Evolutionary conservation across 306 rosid genomes (phyloP), one percentile per base, ranked within the genome.

Genomic region (Cicer bijugum): DNA sequence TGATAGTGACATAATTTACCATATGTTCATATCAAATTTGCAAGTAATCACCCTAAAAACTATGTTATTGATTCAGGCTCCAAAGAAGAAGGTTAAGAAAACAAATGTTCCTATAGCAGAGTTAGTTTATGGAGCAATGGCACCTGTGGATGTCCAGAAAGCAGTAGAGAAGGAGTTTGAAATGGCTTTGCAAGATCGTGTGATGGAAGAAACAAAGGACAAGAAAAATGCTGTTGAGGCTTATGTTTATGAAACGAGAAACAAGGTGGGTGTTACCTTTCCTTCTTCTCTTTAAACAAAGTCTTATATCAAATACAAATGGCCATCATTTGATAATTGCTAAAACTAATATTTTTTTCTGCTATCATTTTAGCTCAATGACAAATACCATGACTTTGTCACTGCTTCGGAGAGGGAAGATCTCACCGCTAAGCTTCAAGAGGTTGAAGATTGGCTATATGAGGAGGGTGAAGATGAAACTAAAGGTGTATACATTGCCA

Each of bases 131-230:
- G 99, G 99, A 80, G 90, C 93, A 43, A 58, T 91, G 90, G 50
- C 8, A 11, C 63, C 82, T 55, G 77, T 37, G 12, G 97, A 91
- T 78, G 75, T 94, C 74, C 93, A 94, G 61, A 91, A 89, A 75
- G 97, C 99, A n/a, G 69, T 87, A 55, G 99, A 94, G 61, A 91
- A 82, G 74, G 99, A 94, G 83, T 94, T 85, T 79, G 99, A 94
- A 83, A 91, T 94, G 99, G 97, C 99, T 76, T 82, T 94, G 80
- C 97, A 94, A 83, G 99, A 94, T 73, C 90, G 96, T 16, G 96
- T 94, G 19, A 91, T 91, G 96, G 99, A 94, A 76, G 99, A 94
- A 81, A 94, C 97, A 1, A 94, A 94, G 47, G 97, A 94, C 86
- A 91, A 81, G 90, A 94, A 94, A 82, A 94, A 91, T 68, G 97